Conservation (phyloP, 148 eudicot species). For the Pharnaceum exiguum region DNA sequence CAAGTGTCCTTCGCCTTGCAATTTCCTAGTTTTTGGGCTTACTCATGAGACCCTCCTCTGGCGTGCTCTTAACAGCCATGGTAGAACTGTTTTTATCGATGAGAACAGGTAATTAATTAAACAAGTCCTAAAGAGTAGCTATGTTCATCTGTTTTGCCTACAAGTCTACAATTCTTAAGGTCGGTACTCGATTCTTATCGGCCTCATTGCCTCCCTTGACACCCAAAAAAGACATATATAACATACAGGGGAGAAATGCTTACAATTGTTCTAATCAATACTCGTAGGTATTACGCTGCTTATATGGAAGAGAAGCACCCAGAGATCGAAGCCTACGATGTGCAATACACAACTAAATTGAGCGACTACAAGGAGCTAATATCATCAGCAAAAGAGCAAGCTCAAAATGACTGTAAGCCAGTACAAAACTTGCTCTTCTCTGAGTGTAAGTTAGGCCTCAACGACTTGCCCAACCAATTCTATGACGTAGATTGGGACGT, state of each 20-base stretch:
- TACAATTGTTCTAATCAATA: too few species aligned
- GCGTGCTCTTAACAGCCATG: slow-evolving; percentile 62
- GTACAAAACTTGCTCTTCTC: slow-evolving; percentile 71
- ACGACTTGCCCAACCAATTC: slow-evolving; percentile 71
- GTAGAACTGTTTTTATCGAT: slow-evolving; percentile 69
- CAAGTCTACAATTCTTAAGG: too few species aligned
- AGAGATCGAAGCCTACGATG: slow-evolving; percentile 68
- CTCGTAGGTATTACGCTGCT: slow-evolving; percentile 52
- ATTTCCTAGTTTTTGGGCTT: slow-evolving; percentile 69
- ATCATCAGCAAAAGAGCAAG: slow-evolving; percentile 38
- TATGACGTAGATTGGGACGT: slow-evolving; percentile 76
- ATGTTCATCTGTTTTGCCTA: too few species aligned
- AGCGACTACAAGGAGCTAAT: slow-evolving; percentile 45
- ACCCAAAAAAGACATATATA: too few species aligned
- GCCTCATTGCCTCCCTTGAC: too few species aligned
- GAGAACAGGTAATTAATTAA: slow-evolving; percentile 37
- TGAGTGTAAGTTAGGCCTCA: slow-evolving; percentile 63
- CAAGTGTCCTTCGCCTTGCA: slow-evolving; percentile 58
- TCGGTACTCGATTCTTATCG: too few species aligned
- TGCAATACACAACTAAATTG: slow-evolving; percentile 61
- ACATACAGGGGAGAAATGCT: too few species aligned
- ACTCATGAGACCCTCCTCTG: slow-evolving; percentile 70
- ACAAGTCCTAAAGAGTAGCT: too few species aligned
- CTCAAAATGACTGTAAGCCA: slow-evolving; percentile 58
- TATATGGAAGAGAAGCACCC: slow-evolving; percentile 69